These are phyloP conservation scores for Aspergillus texensis DNA, from an alignment of 2,329 filamentous ascomycete species.

Conservation along the genomic window DNA sequence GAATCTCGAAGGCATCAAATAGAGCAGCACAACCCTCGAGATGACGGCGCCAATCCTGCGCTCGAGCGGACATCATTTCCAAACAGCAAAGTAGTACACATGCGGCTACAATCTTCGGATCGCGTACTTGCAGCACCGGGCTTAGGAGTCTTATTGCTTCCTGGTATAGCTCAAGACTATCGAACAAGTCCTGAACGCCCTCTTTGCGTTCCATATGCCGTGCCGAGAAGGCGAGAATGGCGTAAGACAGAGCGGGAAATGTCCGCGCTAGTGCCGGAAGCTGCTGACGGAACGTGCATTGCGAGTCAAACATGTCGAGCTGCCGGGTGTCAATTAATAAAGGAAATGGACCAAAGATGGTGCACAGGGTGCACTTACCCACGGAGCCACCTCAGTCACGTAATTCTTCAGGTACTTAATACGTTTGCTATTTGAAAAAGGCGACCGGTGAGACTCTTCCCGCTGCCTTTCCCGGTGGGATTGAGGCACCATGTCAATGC, in stretches of 20 bases:
- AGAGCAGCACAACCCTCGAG: conserved; percentile 60
- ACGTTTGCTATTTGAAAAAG: conserved; percentile 36
- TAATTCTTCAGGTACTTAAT: conserved; percentile 53
- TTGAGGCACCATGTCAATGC: conserved; percentile 4
- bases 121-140: conserved; percentile 51
- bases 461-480: conserved; percentile 1
- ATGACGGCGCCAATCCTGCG: conserved; percentile 58
- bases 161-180: conserved; percentile 58
- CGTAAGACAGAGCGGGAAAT: conserved; percentile 51
- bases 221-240: conserved; percentile 57
- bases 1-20: conserved; percentile 54
- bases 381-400: conserved; percentile 51
- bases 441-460: conserved; percentile 17
- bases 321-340: neutral
- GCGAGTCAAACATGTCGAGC: conserved; percentile 18
- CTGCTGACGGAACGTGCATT: conserved; percentile 54
- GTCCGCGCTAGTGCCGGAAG: conserved; percentile 53
- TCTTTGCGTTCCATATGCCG: conserved; percentile 57
- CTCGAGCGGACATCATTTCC: conserved; percentile 55
- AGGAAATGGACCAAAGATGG: neutral
- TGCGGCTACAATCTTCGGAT: conserved; percentile 55
- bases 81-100: conserved; percentile 58
- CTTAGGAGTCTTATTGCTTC: conserved; percentile 54
- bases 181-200: conserved; percentile 46
- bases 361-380: conserved; percentile 38